Evolutionary conservation across 257 asterid species (phyloP), one percentile per base, ranked within the genome.

Genomic region (Marsdenia floribunda): DNA sequence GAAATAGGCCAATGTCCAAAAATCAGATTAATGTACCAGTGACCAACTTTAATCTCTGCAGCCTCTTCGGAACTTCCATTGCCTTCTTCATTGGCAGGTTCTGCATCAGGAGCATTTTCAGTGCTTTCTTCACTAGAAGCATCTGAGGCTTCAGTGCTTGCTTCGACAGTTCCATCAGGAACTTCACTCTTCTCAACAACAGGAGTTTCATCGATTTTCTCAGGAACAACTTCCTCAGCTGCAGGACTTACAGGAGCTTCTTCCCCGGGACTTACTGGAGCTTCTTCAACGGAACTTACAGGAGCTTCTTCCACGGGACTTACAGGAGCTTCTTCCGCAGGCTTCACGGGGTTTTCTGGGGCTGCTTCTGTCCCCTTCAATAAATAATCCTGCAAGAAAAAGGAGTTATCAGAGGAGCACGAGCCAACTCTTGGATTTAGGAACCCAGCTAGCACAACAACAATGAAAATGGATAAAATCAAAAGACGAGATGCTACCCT

Each of bases 21-120:
- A 58, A 57, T 42, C 54, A 61, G 66, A 76, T 21, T 35, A 49
- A 52, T 29, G 37, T 44, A 49, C 70, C 4, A 53, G 40, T 63
- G 59, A 33, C 12, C 37, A 80, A 91, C 97, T 96, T 87, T 90
- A 80, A 93, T 88, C 78, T 84, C 91, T 52, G 92, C 85, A 68
- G 92, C 70, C 80, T 85, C 92, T 33, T 88, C 98, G 29, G 78
- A 16, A 53, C 49, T 44, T 44, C 49, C 49, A 44, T 44, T 44
- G 49, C 49, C 49, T 79, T 88, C 90, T 77, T 86, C 90, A 74
- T 18, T 16, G 38, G 83, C 71, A 53, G 53, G 26, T 66, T 66
- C 33, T 38, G 59, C 78, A 78, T 54, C 80, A 22, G 24, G 8
- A 40, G 71, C 71, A 38, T 40, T 66, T 66, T 66, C 71, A 66